Evolutionary conservation across 345 rosid species (phyloP).

Genomic region (Eucalyptus sp.): DNA sequence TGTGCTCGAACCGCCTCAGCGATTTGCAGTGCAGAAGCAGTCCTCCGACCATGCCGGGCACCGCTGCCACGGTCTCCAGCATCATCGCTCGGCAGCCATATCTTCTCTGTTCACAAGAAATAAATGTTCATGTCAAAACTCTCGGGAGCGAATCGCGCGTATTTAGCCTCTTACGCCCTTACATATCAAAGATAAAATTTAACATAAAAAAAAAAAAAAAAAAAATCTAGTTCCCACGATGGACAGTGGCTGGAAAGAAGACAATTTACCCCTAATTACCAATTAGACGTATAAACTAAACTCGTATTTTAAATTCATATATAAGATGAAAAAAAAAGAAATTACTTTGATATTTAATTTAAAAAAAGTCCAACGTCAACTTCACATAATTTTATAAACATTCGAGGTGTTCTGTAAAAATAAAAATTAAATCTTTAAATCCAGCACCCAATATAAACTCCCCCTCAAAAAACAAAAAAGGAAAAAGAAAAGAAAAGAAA

Average conservation of each 20-base stretch:
- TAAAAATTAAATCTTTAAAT: background rate
- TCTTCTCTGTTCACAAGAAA: constrained; percentile 21
- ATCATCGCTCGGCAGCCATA: constrained; percentile 85
- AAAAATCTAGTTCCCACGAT: background rate
- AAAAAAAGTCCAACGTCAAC: background rate
- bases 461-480: background rate
- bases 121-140: background rate
- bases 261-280: background rate
- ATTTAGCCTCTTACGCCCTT: background rate
- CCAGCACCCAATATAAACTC: background rate
- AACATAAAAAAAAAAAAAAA: background rate
- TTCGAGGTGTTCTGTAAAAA: background rate
- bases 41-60: constrained; percentile 81
- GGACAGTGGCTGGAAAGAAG: background rate
- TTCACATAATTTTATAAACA: background rate
- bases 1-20: constrained; percentile 55
- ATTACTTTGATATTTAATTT: background rate
- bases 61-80: constrained; percentile 83
- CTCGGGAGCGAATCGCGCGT: background rate
- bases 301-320: background rate
- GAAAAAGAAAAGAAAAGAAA: background rate
- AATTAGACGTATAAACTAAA: background rate
- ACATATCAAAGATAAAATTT: background rate
- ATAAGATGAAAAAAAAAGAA: no score
- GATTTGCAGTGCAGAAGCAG: constrained; percentile 74